Conservation (phyloP, 306 rosid genomes). For the Leucaena leucocephala region DNA sequence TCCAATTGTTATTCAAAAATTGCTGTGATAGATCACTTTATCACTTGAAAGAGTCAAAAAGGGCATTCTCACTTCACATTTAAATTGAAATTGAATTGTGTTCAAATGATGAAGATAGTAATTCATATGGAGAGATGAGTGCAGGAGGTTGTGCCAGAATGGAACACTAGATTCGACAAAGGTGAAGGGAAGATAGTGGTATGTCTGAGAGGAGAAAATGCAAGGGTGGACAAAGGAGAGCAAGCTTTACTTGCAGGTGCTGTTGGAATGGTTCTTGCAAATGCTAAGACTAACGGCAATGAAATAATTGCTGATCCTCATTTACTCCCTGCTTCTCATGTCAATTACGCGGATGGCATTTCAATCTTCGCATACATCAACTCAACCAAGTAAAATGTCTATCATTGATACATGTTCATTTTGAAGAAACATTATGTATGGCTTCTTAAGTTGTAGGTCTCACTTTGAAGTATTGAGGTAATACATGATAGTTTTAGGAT, state of each 20-base stretch:
- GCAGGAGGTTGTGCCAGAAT: constrained; percentile 76
- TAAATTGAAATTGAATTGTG: not conserved
- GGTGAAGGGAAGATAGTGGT: constrained; percentile 80
- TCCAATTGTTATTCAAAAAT: not conserved
- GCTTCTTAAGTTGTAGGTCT: not conserved
- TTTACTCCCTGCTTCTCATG: constrained; percentile 82
- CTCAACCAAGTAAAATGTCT: constrained; percentile 65
- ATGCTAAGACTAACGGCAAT: constrained; percentile 53
- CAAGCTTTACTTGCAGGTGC: constrained; percentile 83
- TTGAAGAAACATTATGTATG: not conserved
- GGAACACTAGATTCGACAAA: constrained; percentile 75
- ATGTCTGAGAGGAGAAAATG: constrained; percentile 81
- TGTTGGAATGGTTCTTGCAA: constrained; percentile 86
- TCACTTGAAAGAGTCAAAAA: not conserved
- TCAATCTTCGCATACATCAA: constrained; percentile 56
- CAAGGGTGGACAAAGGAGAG: constrained; percentile 88
- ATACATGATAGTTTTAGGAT: not conserved
- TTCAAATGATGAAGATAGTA: not conserved
- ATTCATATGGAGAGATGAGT: not conserved
- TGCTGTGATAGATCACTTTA: not conserved
- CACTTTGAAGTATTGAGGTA: not conserved
- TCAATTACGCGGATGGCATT: constrained; percentile 59
- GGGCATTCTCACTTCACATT: not conserved
- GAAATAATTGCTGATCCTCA: constrained; percentile 91
- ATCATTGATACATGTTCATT: not conserved